These are phyloP conservation scores for Lodderomyces metapsilosis DNA, from an alignment of 1,139 yeast genomes.

Conservation along the genomic window DNA sequence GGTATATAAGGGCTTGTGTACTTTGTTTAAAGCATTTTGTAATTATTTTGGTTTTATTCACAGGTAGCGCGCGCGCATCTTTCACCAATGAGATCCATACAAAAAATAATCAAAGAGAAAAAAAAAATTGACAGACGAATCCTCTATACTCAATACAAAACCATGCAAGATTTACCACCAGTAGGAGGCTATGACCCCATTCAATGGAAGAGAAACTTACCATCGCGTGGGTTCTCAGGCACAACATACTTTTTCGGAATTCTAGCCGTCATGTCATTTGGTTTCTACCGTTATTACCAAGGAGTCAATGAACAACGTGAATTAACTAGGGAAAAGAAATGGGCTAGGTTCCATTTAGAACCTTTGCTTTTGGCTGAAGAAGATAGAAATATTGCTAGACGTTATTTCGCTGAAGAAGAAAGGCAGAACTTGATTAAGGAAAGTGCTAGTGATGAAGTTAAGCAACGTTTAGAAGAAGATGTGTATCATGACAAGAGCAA, in stretches of 20 bases:
- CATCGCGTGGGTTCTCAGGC: conserved; percentile 83
- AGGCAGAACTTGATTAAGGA: conserved; percentile 60
- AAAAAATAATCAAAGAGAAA: conserved; percentile 6
- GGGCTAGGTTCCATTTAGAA: conserved; percentile 73
- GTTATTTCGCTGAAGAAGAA: conserved; percentile 63
- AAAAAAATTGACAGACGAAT: not conserved
- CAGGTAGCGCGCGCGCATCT: conserved; percentile 3
- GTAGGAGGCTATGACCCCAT: conserved; percentile 82
- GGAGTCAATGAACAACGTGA: conserved; percentile 80
- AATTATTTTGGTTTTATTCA: not conserved
- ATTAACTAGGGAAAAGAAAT: conserved; percentile 69
- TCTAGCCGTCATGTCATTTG: conserved; percentile 64
- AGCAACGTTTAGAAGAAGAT: conserved; percentile 44
- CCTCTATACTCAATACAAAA: not conserved
- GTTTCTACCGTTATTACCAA: conserved; percentile 64
- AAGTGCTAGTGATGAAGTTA: conserved; percentile 34
- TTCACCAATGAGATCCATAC: conserved; percentile 8
- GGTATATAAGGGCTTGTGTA: too few relatives aligned
- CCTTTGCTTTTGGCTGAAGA: conserved; percentile 81
- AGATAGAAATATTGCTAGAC: conserved; percentile 76
- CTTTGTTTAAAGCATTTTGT: not conserved
- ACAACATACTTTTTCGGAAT: conserved; percentile 66
- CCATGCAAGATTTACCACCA: conserved; percentile 84
- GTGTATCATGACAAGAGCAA: conserved; percentile 47
- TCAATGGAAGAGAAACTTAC: conserved; percentile 88